These are phyloP conservation scores for Nothophytophthora sp. DNA, from an alignment of 352 stramenopile genomes.

Conservation along the genomic window DNA sequence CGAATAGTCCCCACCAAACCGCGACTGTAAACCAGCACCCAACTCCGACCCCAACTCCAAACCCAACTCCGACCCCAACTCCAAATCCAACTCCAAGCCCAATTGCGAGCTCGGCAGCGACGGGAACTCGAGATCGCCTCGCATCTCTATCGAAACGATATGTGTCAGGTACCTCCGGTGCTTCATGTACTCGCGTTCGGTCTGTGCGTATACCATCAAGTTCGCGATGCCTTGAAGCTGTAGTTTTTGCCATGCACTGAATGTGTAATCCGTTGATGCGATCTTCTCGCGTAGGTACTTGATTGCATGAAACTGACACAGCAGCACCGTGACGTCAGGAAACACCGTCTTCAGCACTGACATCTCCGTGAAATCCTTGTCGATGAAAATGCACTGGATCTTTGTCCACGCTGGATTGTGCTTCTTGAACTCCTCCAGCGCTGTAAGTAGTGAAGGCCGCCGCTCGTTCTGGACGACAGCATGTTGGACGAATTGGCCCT, in stretches of 20 bases:
- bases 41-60: neutral
- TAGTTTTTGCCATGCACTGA: conserved; percentile 18
- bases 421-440: conserved; percentile 20
- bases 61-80: neutral
- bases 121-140: no score
- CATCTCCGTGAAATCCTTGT: conserved; percentile 35
- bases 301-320: conserved; percentile 32
- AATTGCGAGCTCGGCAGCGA: no score
- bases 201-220: conserved; percentile 17
- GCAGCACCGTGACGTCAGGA: conserved; percentile 6
- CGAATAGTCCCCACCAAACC: neutral
- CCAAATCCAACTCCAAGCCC: no score
- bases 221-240: conserved; percentile 5
- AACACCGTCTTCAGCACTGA: conserved; percentile 6
- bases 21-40: neutral
- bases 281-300: conserved; percentile 21
- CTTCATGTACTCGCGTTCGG: neutral
- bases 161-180: conserved; percentile 7
- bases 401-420: conserved; percentile 13
- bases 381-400: conserved; percentile 19
- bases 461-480: conserved; percentile 19
- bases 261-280: conserved; percentile 5
- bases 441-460: conserved; percentile 6
- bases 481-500: conserved; percentile 22
- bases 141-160: no score